phyloP scores from a whole-genome alignment of 495 filamentous ascomycete genomes.

The Xylona heveae region DNA sequence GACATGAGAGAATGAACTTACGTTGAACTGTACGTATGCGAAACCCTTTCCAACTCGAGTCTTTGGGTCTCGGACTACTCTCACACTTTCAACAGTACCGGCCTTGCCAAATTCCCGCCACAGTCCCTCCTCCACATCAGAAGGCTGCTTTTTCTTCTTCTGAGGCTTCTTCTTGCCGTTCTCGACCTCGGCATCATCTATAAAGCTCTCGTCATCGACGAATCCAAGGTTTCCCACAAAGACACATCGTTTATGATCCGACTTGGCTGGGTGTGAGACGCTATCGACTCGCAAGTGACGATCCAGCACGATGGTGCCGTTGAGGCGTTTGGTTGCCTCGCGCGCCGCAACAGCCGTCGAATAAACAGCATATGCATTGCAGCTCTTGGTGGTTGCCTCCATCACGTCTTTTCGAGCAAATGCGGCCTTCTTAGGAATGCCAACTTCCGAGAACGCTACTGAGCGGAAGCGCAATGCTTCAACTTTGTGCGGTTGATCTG shows the following conservation, averaged over 20 bases:
- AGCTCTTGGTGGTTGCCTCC: constrained; percentile 74
- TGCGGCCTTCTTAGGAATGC: constrained; percentile 76
- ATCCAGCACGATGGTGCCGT: constrained; percentile 65
- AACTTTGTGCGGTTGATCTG: constrained; percentile 39
- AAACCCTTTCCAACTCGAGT: constrained; percentile 94
- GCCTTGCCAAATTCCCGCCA: constrained; percentile 70
- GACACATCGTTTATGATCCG: constrained; percentile 73
- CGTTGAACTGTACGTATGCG: constrained; percentile 88
- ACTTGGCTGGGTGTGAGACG: constrained; percentile 65
- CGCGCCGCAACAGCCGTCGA: constrained; percentile 47
- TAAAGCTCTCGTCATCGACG: constrained; percentile 57
- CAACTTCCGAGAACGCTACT: constrained; percentile 50
- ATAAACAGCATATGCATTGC: constrained; percentile 89
- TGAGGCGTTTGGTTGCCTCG: constrained; percentile 54
- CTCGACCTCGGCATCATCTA: constrained; percentile 34
- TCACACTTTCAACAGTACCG: constrained; percentile 77
- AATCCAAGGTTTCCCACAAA: constrained; percentile 96
- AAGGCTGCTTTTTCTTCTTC: constrained; percentile 44
- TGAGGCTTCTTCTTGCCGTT: constrained; percentile 31
- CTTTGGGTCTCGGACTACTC: constrained; percentile 72
- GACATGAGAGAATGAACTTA: constrained; percentile 12
- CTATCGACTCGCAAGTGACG: constrained; percentile 81
- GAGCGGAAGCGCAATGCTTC: constrained; percentile 88
- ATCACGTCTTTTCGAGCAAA: constrained; percentile 66
- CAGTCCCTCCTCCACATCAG: constrained; percentile 85